These are phyloP conservation scores for Discostella stelligeroides DNA, from an alignment of 108 stramenopile species.

Conservation along the genomic window DNA sequence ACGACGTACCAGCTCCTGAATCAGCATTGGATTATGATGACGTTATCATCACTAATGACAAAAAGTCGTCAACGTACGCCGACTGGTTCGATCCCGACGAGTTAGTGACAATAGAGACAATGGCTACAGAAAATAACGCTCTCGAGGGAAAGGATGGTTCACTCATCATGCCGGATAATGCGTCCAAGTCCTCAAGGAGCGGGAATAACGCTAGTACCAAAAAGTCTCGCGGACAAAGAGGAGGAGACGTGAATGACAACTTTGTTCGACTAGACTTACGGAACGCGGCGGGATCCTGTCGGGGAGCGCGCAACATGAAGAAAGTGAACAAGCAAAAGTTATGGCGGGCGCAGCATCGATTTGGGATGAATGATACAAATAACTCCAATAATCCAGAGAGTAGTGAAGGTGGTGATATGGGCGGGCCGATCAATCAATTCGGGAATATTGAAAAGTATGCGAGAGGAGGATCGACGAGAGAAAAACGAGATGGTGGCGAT, in stretches of 20 bases:
- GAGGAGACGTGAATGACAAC: slow-evolving; percentile 61
- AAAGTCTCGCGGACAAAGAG: neutral
- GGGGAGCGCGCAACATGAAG: slow-evolving; percentile 74
- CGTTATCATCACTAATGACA: no score
- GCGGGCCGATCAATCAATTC: neutral
- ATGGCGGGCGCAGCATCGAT: slow-evolving; percentile 47
- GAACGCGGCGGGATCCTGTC: slow-evolving; percentile 79
- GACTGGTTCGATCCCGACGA: slow-evolving; percentile 33
- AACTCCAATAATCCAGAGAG: slow-evolving; percentile 13
- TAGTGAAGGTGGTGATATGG: slow-evolving; percentile 15
- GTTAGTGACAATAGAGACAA: slow-evolving; percentile 18
- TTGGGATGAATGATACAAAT: slow-evolving; percentile 49
- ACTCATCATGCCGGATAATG: neutral
- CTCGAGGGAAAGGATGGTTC: neutral
- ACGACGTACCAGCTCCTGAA: no score
- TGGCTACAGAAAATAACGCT: no score
- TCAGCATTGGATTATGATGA: no score
- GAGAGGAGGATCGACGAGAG: neutral
- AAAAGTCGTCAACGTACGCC: no score
- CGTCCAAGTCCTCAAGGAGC: neutral
- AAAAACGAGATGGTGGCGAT: slow-evolving; percentile 12
- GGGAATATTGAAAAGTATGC: neutral
- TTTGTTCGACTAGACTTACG: slow-evolving; percentile 82
- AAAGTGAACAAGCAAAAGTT: slow-evolving; percentile 50
- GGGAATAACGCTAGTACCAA: neutral